phyloP scores from a whole-genome alignment of 2,329 filamentous ascomycete genomes.

The Curvularia hawaiiensis region DNA sequence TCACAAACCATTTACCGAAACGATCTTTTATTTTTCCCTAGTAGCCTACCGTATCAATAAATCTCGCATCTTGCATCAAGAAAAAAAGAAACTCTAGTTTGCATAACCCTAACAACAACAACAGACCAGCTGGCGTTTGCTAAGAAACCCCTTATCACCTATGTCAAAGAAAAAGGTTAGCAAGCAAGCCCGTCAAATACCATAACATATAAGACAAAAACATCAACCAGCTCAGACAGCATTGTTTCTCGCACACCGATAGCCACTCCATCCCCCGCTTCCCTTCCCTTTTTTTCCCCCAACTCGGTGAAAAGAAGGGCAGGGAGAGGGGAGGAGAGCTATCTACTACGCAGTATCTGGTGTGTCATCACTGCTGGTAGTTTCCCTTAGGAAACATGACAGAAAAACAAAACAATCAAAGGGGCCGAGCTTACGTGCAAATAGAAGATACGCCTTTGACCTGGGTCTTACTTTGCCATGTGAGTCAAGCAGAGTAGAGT shows the following conservation, averaged over 20 bases:
- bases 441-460: no score
- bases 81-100: background rate
- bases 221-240: slow-evolving; percentile 6
- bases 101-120: background rate
- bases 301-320: background rate
- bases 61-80: background rate
- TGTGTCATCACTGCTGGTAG: background rate
- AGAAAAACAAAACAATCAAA: no score
- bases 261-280: background rate
- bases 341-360: slow-evolving; percentile 17
- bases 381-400: no score
- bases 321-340: background rate
- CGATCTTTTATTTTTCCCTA: background rate
- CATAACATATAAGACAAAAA: background rate
- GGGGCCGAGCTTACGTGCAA: no score
- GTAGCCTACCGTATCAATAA: background rate
- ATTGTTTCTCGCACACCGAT: slow-evolving; percentile 9
- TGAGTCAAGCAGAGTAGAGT: no score
- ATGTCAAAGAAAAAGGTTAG: background rate
- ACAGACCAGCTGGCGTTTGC: no score
- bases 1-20: background rate
- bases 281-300: background rate
- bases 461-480: no score
- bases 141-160: background rate
- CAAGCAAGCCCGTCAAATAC: background rate